These are phyloP conservation scores for Croton setiger DNA, from an alignment of 441 rosid species.

Conservation along the genomic window DNA sequence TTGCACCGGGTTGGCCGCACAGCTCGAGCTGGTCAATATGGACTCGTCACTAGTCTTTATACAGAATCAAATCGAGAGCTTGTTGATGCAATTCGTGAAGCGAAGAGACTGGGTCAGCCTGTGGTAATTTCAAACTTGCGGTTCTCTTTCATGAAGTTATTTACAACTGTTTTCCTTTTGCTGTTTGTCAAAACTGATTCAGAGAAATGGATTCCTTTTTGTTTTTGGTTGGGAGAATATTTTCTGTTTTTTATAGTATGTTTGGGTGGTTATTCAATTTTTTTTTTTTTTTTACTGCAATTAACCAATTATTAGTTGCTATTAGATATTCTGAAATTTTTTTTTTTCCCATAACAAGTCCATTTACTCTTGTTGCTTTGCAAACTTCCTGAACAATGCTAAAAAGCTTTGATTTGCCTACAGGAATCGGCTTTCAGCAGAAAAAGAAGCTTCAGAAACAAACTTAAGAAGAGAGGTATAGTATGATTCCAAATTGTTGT, in stretches of 20 bases:
- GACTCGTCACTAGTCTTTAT: conserved; percentile 85
- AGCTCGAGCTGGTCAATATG: conserved; percentile 90
- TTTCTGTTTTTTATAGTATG: background rate
- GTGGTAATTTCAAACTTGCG: conserved; percentile 53
- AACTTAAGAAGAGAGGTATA: conserved; percentile 83
- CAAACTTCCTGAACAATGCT: conserved; percentile 12
- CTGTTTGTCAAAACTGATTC: background rate
- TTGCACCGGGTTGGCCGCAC: conserved; percentile 94
- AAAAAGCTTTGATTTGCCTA: conserved; percentile 19
- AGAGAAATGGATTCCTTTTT: conserved; percentile 8
- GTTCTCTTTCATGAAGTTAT: conserved; percentile 5
- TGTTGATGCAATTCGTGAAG: conserved; percentile 68
- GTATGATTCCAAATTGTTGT: background rate
- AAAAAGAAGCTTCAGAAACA: conserved; percentile 93
- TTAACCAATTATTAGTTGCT: background rate
- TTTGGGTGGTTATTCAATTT: background rate
- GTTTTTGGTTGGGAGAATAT: background rate
- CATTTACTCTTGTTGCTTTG: conserved; percentile 3
- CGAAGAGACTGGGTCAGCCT: conserved; percentile 66
- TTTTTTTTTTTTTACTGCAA: background rate
- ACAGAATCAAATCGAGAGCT: conserved; percentile 68
- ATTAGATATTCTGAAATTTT: background rate
- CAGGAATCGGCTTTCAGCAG: conserved; percentile 95
- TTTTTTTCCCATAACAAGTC: background rate
- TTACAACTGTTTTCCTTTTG: conserved; percentile 5